phyloP scores from a whole-genome alignment of 495 filamentous ascomycete genomes.

The Articulospora tetracladia region DNA sequence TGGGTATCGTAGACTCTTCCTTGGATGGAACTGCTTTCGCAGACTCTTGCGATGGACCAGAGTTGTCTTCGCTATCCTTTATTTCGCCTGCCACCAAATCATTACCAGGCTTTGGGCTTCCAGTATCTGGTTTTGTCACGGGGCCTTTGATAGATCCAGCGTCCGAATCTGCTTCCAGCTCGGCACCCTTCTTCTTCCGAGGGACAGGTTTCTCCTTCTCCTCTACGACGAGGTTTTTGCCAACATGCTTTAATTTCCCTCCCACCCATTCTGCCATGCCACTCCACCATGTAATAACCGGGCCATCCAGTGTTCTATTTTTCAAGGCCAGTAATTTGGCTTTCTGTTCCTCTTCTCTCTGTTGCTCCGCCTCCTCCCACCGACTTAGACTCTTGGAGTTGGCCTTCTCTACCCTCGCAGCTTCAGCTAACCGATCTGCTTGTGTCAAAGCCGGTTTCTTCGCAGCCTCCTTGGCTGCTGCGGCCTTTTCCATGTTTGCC shows the following conservation, averaged over 20 bases:
- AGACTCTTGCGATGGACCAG: background rate
- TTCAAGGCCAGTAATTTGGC: slow-evolving; percentile 80
- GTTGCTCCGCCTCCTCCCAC: slow-evolving; percentile 91
- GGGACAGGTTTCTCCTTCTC: slow-evolving; percentile 45
- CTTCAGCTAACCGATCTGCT: slow-evolving; percentile 79
- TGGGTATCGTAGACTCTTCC: background rate
- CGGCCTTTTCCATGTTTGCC: slow-evolving; percentile 83
- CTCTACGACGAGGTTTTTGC: slow-evolving; percentile 57
- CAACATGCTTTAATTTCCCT: slow-evolving; percentile 71
- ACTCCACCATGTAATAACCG: slow-evolving; percentile 91
- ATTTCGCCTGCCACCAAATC: background rate
- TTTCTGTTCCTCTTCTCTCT: slow-evolving; percentile 74
- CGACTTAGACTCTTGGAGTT: slow-evolving; percentile 90
- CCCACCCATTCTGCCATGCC: slow-evolving; percentile 74
- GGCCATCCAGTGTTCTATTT: slow-evolving; percentile 80
- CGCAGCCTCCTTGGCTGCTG: slow-evolving; percentile 67
- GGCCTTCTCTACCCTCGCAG: slow-evolving; percentile 72
- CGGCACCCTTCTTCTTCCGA: slow-evolving; percentile 41
- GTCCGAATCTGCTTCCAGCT: slow-evolving; percentile 16
- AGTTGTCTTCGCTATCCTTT: background rate
- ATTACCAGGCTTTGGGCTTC: background rate
- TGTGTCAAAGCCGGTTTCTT: slow-evolving; percentile 84
- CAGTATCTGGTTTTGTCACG: background rate
- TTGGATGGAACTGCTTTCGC: background rate
- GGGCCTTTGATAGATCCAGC: background rate